phyloP scores from a whole-genome alignment of 2,329 filamentous ascomycete genomes.

The Sporothrix brasiliensis region DNA sequence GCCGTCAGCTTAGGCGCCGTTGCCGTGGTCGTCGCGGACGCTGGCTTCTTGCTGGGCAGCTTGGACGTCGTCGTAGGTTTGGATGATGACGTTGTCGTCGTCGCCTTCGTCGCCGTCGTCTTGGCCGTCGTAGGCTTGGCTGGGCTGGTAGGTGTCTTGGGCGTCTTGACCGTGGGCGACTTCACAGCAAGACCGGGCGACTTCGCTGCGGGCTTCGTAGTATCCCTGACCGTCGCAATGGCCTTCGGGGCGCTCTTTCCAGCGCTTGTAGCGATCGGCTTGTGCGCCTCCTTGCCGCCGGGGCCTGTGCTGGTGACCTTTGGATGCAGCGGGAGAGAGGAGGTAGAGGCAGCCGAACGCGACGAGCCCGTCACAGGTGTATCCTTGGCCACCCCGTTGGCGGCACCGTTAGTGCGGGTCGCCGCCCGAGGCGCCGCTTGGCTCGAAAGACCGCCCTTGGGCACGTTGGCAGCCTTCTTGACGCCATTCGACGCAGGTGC shows the following conservation, averaged over 20 bases:
- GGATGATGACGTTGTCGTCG: conserved; percentile 34
- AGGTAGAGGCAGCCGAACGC: neutral
- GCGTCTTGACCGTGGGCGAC: conserved; percentile 42
- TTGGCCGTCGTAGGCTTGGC: conserved; percentile 38
- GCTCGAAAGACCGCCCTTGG: neutral
- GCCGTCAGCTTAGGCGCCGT: conserved; percentile 38
- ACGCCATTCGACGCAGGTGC: neutral
- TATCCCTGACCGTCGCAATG: conserved; percentile 43
- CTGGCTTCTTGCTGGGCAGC: conserved; percentile 11
- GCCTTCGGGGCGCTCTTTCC: conserved; percentile 39
- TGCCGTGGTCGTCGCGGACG: conserved; percentile 10
- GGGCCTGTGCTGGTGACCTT: conserved; percentile 1
- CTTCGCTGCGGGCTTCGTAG: conserved; percentile 43
- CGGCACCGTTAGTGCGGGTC: neutral
- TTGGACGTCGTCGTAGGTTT: no score
- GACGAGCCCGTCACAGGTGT: neutral
- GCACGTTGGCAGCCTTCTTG: neutral
- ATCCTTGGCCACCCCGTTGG: conserved; percentile 3
- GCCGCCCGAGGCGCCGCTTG: neutral
- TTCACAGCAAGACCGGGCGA: conserved; percentile 42
- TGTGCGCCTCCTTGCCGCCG: neutral
- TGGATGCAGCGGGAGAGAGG: neutral
- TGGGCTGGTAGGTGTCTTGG: conserved; percentile 47
- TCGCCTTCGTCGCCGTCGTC: neutral
- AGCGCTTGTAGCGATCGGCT: neutral